Percentiles rank a stretch among this genome's conserved stretches.
These are phyloP conservation scores for Candida parachauliodes DNA, from an alignment of 805 yeast genomes.

Conservation along the genomic window DNA sequence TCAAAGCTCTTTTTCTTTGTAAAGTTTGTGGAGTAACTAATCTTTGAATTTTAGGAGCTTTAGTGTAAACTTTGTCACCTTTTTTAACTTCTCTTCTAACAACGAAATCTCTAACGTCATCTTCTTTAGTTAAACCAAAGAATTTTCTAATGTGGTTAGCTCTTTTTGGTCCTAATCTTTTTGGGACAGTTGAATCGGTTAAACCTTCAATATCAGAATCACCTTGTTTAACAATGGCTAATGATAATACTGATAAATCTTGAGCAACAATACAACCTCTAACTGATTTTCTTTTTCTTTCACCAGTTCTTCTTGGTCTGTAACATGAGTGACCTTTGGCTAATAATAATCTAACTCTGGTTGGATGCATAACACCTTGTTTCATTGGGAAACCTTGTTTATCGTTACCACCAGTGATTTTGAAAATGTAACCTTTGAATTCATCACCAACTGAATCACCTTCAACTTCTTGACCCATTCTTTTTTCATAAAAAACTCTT, in stretches of 20 bases:
- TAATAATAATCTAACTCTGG: conserved; percentile 96
- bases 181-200: conserved; percentile 92
- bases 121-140: conserved; percentile 96
- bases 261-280: conserved; percentile 99
- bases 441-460: conserved; percentile 98
- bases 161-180: conserved; percentile 99
- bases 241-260: conserved; percentile 93
- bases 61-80: conserved; percentile 98
- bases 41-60: conserved; percentile 99
- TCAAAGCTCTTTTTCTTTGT: conserved; percentile 98
- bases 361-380: conserved; percentile 99
- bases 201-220: conserved; percentile 93
- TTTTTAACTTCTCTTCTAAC: conserved; percentile 97
- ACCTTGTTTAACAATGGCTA: conserved; percentile 95
- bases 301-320: conserved; percentile 99
- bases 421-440: conserved; percentile 98
- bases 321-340: conserved; percentile 95
- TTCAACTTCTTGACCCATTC: conserved; percentile 99
- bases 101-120: conserved; percentile 84
- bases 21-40: conserved; percentile 98
- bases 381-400: conserved; percentile 99
- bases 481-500: conserved; percentile 98
- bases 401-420: conserved; percentile 99
- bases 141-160: conserved; percentile 99
- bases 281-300: conserved; percentile 99